These are phyloP conservation scores for Fraxinus platypoda DNA, from an alignment of 305 asterid genomes.

Conservation along the genomic window DNA sequence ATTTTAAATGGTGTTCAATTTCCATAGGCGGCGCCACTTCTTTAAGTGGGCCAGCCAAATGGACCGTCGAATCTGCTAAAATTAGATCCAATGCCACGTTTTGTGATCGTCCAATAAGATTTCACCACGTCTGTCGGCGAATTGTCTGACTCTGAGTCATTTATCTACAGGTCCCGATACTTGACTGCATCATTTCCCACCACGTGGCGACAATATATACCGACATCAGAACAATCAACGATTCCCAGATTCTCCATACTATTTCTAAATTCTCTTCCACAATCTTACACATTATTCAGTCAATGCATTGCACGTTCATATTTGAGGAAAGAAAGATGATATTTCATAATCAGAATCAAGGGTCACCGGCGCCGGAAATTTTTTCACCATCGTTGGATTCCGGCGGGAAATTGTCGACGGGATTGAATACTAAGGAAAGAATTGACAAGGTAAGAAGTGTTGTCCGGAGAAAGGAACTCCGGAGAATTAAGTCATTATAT, in stretches of 20 bases:
- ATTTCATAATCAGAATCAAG: constrained; percentile 19
- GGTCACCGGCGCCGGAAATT: constrained; percentile 18
- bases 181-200: constrained; percentile 18
- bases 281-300: neutral
- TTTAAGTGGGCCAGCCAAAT: neutral
- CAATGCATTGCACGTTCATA: neutral
- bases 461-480: constrained; percentile 31
- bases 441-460: neutral
- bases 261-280: neutral
- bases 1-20: neutral
- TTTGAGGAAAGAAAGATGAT: constrained; percentile 18
- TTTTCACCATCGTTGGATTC: constrained; percentile 21
- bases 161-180: neutral
- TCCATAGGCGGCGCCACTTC: neutral
- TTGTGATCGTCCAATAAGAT: neutral
- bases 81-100: neutral
- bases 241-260: neutral
- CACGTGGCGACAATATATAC: constrained; percentile 27
- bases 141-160: neutral
- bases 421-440: neutral
- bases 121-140: neutral
- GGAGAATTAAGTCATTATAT: constrained; percentile 20
- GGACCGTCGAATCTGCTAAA: neutral
- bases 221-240: neutral
- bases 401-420: constrained; percentile 14